Evolutionary conservation across 2,329 filamentous ascomycete species (phyloP).

Genomic region (Kalaharituber pfeilii): DNA sequence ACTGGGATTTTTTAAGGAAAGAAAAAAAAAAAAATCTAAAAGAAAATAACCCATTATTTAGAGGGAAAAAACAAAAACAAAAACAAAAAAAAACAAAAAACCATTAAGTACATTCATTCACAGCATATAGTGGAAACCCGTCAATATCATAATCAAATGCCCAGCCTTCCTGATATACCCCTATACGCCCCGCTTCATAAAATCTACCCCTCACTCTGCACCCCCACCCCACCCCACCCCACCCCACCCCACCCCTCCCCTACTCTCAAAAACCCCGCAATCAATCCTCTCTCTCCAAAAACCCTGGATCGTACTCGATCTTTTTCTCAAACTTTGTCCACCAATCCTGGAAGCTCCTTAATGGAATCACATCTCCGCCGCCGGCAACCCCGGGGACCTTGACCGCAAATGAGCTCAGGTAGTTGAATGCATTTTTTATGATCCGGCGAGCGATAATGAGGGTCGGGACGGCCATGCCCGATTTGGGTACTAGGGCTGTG

Average conservation of each 20-base stretch:
- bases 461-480: constrained; percentile 37
- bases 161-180: background rate
- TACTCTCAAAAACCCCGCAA: constrained; percentile 17
- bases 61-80: background rate
- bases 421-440: constrained; percentile 95
- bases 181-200: background rate
- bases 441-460: constrained; percentile 76
- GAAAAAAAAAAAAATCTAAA: background rate
- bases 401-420: constrained; percentile 70
- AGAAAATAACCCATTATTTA: background rate
- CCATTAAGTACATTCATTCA: no score
- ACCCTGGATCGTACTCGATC: constrained; percentile 69
- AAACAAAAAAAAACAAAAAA: no score
- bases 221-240: no score
- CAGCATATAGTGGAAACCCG: no score
- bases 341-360: constrained; percentile 93
- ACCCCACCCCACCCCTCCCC: background rate
- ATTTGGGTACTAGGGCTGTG: background rate
- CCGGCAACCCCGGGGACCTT: constrained; percentile 37
- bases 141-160: background rate
- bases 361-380: constrained; percentile 71
- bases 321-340: constrained; percentile 90
- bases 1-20: background rate
- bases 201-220: background rate
- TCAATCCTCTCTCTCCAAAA: constrained; percentile 57